Base-by-base conservation (phyloP, 805 yeast species). In the Yarrowia sp. region DNA sequence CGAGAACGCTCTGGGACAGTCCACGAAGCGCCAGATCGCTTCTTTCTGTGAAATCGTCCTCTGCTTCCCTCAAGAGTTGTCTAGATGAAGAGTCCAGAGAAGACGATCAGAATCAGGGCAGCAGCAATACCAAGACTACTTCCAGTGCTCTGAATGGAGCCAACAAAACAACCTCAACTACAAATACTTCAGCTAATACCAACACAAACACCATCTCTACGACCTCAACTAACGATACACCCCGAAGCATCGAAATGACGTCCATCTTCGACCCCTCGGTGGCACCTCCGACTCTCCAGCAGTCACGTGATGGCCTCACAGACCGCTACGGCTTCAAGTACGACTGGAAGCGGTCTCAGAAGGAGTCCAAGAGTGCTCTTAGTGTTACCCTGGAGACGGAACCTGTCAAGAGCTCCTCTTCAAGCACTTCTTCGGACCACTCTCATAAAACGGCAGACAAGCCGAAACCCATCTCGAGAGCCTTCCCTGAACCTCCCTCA, bases 311-410 rank as follows among this genome's bases (percentile, higher is more conserved):
- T 21, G 24, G 22, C 0, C 16, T 51, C 4, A 51, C 58, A 1
- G 58, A 51, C 32, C 4, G 58, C 4, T 51, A 51, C 32, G 58
- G 58, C 4, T 51, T 51, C 42, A 51, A 51, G 6, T 51, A 51
- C 24, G 58, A 51, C 31, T 32, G 62, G 18, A 27, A 44, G 6
- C 35, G 51, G 16, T 44, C 51, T 2, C 35, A 44, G 13, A 24
- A 21, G 25, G 36, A 47, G 24, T 32, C 41, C 3, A n/a, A 4
- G n/a, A 6, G 18, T 7, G 9, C 44, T 13, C 16, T 29, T 18
- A 4, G 19, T 3, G n/a, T n/a, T n/a, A n/a, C n/a, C n/a, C n/a
- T n/a, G n/a, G n/a, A n/a, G n/a, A n/a, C n/a, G n/a, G 51, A 44
- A 16, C 49, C 5, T 10, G 13, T 44, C 3, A 44, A 44, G 18